Evolutionary conservation across 108 stramenopile genomes (phyloP), one percentile per base, ranked within the genome.

Genomic region (Discostella pseudostelligera): DNA sequence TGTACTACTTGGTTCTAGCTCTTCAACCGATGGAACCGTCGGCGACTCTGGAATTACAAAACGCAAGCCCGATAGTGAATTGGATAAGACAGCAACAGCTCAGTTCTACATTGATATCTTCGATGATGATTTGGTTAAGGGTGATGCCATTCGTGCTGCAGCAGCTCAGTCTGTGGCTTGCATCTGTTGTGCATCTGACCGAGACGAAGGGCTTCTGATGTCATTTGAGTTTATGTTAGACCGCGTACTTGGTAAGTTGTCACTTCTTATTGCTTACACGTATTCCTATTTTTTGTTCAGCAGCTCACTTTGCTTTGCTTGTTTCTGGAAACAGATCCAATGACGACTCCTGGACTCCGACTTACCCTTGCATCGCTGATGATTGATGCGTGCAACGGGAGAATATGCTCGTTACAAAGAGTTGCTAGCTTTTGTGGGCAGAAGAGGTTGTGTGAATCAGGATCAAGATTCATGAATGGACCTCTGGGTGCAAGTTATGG

Each of bases 371-470:
- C 84, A 21, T 57, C 80, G 28, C 78, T 94, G 14, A 94, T 94
- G 92, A 61, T 89, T 51, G 92, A 94, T 82, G 87, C 86, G 21
- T 94, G 89, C 63, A 80, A 87, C 8, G 89, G 92, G 35, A 90
- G 85, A 61, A 84, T 94, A 32, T 90, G 84, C 50, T 90, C 89
- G 22, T 86, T 87, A 73, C 92, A 94, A 71, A 67, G 92, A 57
- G 89, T 88, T 43, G 89, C 67, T 39, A 72, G 74, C 36, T 85
- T 94, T 62, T 83, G 76, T 22, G 84, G 86, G 8, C 67, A 84
- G 12, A 83, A 79, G 40, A 80, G 84, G 45, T 68, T 94, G 32
- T 72, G 78, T 26, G 59, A 74, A 39, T 71, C 84, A 12, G 78
- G 82, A 32, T 73, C 87, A 14, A 58, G 89, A 43, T 90, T 87